Base-by-base conservation (phyloP, 768 basidiomycete genomes). In the Xerocomus brunneocitrinus region DNA sequence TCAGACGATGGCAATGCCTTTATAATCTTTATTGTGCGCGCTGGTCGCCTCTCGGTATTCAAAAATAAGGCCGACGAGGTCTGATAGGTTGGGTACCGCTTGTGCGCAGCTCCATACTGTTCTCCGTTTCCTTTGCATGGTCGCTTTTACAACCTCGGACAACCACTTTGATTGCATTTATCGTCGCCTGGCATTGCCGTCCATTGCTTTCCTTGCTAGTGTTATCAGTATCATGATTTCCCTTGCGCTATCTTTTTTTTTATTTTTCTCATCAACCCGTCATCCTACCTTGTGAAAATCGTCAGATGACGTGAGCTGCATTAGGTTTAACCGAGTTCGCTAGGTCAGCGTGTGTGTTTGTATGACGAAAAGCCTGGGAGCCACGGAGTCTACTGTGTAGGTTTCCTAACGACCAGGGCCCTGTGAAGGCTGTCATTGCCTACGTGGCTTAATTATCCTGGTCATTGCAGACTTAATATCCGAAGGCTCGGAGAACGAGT, bases 1-100 rank as follows among this genome's bases (percentile, higher is more conserved):
- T 46, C 78, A 79, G 56, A 79, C 76, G 59, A 77, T 84, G 73
- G 65, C 78, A 56, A 69, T 84, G 62, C 76, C 78, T 63, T 74
- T 78, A 74, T 83, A 73, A 72, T 57, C 52, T 52, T 28, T 49
- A 50, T 47, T 57, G 47, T 56, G 43, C 54, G 58, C 50, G 55
- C 55, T 57, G 58, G 59, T 32, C 59, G 49, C 55, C n/a, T 48
- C 3, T 57, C 61, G 69, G 66, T 53, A 45, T 57, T 52, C 53
- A 67, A 45, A 52, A 36, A 48, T 45, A 30, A 32, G 38, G 47
- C 66, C 57, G 56, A 14, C 34, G 39, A 54, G 61, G 55, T 39
- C 55, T 67, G 57, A 55, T 47, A 19, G 19, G 31, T 41, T 56
- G 54, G 49, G 25, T 62, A 42, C 52, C 24, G 57, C 49, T 42